Percentiles rank a stretch among this genome's conserved stretches.
phyloP scores from a whole-genome alignment of 2,329 filamentous ascomycete species.

The Truncatella angustata region DNA sequence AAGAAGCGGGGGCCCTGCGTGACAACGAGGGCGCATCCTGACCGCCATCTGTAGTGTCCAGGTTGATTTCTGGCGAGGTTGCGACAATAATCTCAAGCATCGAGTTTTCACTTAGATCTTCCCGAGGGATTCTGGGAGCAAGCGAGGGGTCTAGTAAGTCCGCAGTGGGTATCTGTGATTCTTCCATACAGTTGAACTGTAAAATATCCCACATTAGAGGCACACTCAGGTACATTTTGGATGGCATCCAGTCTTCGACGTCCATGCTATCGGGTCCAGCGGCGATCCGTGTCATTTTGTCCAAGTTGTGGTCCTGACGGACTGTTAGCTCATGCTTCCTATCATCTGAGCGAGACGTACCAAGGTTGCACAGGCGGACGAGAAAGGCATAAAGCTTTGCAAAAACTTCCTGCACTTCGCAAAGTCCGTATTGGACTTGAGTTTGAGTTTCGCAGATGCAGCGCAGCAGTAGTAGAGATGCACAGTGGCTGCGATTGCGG shows the following conservation, averaged over 20 bases:
- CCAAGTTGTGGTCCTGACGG: slow-evolving; percentile 43
- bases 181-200: slow-evolving; percentile 42
- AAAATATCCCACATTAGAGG: slow-evolving; percentile 53
- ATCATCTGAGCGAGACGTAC: slow-evolving; percentile 27
- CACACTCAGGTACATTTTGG: slow-evolving; percentile 50
- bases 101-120: slow-evolving; percentile 34
- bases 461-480: slow-evolving; percentile 54
- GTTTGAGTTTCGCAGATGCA: slow-evolving; percentile 44
- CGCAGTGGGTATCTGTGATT: slow-evolving; percentile 31
- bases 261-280: slow-evolving; percentile 46
- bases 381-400: slow-evolving; percentile 45
- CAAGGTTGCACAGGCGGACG: slow-evolving; percentile 42
- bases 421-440: slow-evolving; percentile 51
- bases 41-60: slow-evolving; percentile 50
- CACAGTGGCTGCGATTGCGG: slow-evolving; percentile 51
- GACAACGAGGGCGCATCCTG: slow-evolving; percentile 44
- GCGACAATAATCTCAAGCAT: slow-evolving; percentile 49
- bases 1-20: slow-evolving; percentile 27
- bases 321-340: background rate
- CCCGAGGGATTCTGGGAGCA: slow-evolving; percentile 25
- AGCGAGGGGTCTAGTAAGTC: slow-evolving; percentile 43
- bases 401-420: slow-evolving; percentile 48
- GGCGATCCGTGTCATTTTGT: slow-evolving; percentile 48
- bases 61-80: slow-evolving; percentile 48
- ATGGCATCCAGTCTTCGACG: slow-evolving; percentile 50